phyloP scores from a whole-genome alignment of 75 land plant genomes.

The Pinus taeda region DNA sequence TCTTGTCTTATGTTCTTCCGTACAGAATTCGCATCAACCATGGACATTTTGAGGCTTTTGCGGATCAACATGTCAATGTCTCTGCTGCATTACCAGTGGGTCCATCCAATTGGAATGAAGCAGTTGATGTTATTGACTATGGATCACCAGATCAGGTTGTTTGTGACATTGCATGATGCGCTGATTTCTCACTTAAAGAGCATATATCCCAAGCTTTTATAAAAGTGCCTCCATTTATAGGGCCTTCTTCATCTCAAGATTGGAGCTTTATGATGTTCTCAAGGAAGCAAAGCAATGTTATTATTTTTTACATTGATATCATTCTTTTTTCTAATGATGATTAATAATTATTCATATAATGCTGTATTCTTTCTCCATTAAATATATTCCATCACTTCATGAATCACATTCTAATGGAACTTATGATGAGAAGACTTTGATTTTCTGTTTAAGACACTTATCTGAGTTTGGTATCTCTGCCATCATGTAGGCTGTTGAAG shows the following conservation, averaged over 20 bases:
- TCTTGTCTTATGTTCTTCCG: not conserved
- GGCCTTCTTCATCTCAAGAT: not conserved
- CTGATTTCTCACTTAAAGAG: not conserved
- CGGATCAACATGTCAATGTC: slow-evolving; percentile 5
- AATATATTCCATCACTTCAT: not conserved
- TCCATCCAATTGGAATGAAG: slow-evolving; percentile 53
- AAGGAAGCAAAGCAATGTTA: not conserved
- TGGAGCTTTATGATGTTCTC: not conserved
- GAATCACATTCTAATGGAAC: not conserved
- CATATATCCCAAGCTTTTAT: not conserved
- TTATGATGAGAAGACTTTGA: not conserved
- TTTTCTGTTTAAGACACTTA: not conserved
- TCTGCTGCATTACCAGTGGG: slow-evolving; percentile 11
- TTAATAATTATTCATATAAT: not conserved
- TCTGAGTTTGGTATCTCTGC: not conserved
- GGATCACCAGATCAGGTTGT: slow-evolving; percentile 15
- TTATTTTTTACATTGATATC: not conserved
- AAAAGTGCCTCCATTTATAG: not conserved
- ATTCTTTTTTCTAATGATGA: not conserved
- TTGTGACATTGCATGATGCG: not conserved
- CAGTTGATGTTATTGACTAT: slow-evolving; percentile 43
- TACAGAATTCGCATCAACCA: slow-evolving; percentile 19
- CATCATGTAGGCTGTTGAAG: slow-evolving; percentile 44
- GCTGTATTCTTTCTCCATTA: not conserved
- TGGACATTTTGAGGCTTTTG: slow-evolving; percentile 27